Conservation (phyloP, 73 alveolate genomes). For the Breviolum minutum region DNA sequence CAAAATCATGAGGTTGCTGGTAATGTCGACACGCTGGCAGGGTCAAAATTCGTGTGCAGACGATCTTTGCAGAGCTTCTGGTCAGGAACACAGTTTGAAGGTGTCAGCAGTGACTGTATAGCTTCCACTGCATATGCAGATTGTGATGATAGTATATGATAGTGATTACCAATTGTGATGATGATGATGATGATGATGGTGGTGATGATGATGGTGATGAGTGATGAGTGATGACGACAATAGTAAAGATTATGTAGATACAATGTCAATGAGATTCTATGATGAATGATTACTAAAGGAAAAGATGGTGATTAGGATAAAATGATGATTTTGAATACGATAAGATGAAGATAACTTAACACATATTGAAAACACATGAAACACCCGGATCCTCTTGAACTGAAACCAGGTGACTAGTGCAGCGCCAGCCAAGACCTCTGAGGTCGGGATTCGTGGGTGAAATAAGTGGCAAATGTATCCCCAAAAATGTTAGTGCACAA, state of each 20-base stretch:
- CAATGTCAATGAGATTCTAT: too few relatives aligned
- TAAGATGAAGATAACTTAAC: not conserved
- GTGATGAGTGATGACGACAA: too few relatives aligned
- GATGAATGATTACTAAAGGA: not conserved
- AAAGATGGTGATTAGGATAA: not conserved
- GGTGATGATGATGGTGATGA: too few relatives aligned
- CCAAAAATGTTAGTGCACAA: too few relatives aligned
- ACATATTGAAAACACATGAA: too few relatives aligned
- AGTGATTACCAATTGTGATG: too few relatives aligned
- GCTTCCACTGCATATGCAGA: too few relatives aligned
- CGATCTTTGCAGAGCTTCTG: conserved; percentile 36
- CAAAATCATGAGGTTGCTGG: not conserved
- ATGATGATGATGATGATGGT: too few relatives aligned
- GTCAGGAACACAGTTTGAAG: not conserved
- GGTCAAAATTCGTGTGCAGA: conserved; percentile 49
- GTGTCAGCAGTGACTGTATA: not conserved
- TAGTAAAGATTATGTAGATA: too few relatives aligned
- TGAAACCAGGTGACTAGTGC: not conserved
- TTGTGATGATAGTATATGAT: too few relatives aligned
- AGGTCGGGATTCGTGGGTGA: not conserved
- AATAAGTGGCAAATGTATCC: too few relatives aligned
- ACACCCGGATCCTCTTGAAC: not conserved
- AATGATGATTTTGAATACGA: too few relatives aligned
- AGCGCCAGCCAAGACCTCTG: conserved; percentile 12
- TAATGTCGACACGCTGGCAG: not conserved